Percentiles rank a stretch among this genome's conserved stretches.
Evolutionary conservation across 306 rosid species (phyloP).

Genomic region (Mimosa pudica): DNA sequence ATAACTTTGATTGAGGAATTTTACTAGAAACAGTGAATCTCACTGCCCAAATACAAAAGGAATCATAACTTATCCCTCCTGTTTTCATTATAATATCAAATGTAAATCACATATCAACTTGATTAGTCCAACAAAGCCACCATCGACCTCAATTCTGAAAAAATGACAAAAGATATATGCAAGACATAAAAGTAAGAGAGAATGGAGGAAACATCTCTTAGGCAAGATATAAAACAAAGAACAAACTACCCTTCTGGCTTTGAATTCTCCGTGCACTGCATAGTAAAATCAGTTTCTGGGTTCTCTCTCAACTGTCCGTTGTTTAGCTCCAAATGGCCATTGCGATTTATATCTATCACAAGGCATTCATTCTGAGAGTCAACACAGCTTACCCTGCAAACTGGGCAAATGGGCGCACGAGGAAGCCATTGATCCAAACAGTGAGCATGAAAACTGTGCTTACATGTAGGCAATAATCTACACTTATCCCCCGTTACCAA

Average conservation of each 20-base stretch:
- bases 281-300: conserved; percentile 25
- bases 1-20: not conserved
- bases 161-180: not conserved
- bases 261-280: conserved; percentile 33
- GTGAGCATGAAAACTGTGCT: conserved; percentile 63
- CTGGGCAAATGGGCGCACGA: conserved; percentile 57
- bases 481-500: conserved; percentile 62
- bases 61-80: not conserved
- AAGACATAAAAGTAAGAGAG: not conserved
- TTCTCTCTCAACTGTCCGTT: conserved; percentile 27
- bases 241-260: conserved; percentile 26
- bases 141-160: not conserved
- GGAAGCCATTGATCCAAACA: conserved; percentile 74
- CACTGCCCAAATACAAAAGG: not conserved
- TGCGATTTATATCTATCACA: conserved; percentile 3
- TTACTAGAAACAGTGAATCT: not conserved
- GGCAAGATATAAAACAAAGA: not conserved
- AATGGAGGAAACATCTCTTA: not conserved
- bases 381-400: conserved; percentile 48
- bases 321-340: conserved; percentile 25
- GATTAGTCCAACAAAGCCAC: not conserved
- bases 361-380: conserved; percentile 24
- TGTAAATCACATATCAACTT: not conserved
- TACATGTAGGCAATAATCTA: conserved; percentile 57
- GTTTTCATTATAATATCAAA: not conserved